Base-by-base conservation (phyloP, 176 grass and related monocot species). In the Panicum miliaceum region DNA sequence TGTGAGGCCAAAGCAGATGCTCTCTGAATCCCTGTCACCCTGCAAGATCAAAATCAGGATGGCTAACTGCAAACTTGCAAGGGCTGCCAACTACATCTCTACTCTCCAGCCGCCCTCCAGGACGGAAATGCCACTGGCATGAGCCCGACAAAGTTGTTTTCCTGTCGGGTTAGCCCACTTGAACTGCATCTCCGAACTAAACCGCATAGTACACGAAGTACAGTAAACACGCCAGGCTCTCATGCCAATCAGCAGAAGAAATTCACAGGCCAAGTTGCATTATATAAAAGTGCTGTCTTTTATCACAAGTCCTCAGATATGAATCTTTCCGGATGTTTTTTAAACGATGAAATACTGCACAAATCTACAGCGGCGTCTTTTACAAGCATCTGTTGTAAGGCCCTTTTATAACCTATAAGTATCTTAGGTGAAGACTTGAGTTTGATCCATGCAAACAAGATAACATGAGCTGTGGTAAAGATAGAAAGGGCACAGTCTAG, bases 1-100 rank as follows among this genome's bases (percentile, higher is more conserved):
- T 41, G 79, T 60, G 54, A 68, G 79, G 68, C 61, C 76, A 81
- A 84, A 89, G 50, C 40, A 59, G 87, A 80, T 84, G 84, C 86
- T 65, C 86, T 62, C 73, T 65, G 61, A 80, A 80, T 66, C 77
- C 19, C 42, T 65, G 42, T 38, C 69, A 18, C 76, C 69, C 76
- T 76, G 76, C 40, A 50, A 80, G 68, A 84, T 66, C 68, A 84
- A 66, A 32, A 29, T 68, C 68, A 62, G 47, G 73, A 75, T 68
- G 60, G 76, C n/a, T 43, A 75, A 61, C 81, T 89, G 75, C 67
- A 73, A 64, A 56, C 43, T 67, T 78, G 68, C 58, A 47, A 84
- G 67, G 47, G 19, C n/a, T n/a, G n/a, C n/a, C n/a, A n/a, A n/a
- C n/a, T n/a, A n/a, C n/a, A n/a, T n/a, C n/a, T n/a, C n/a, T n/a